Percentiles rank a stretch among this genome's conserved stretches.
These are phyloP conservation scores for Cercospora citrullina DNA, from an alignment of 2,329 filamentous ascomycete species.

Conservation along the genomic window DNA sequence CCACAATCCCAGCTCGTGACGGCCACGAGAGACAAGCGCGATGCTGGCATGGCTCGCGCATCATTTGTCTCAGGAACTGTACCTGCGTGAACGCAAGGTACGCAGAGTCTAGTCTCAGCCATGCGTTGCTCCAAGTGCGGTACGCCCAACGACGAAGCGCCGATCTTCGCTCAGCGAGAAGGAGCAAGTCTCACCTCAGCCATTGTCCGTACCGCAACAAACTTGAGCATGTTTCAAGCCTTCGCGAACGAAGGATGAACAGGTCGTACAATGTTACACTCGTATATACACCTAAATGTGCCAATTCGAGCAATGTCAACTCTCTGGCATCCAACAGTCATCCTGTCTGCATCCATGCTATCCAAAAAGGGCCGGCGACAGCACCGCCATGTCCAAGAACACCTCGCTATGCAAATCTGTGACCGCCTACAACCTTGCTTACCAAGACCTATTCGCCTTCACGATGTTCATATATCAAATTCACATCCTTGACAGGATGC, in stretches of 20 bases:
- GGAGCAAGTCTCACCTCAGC: neutral
- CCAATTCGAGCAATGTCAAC: neutral
- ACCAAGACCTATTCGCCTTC: conserved; percentile 27
- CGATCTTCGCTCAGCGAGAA: neutral
- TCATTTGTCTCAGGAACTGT: neutral
- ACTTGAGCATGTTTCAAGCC: neutral
- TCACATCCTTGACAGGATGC: conserved; percentile 54
- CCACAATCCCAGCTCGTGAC: neutral
- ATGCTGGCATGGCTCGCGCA: neutral
- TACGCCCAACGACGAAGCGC: neutral
- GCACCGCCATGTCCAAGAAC: neutral
- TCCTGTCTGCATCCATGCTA: neutral
- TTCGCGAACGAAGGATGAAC: neutral
- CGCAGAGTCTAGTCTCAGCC: neutral
- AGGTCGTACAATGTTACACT: neutral
- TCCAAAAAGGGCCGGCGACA: neutral
- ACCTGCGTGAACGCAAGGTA: neutral
- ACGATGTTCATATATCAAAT: conserved; percentile 48
- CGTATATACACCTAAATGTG: neutral
- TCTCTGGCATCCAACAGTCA: neutral
- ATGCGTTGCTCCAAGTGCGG: neutral
- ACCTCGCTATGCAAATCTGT: conserved; percentile 2
- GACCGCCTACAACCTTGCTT: neutral
- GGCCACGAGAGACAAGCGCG: neutral
- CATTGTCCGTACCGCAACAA: neutral